These are phyloP conservation scores for Themeda triandra DNA, from an alignment of 176 grass and related monocot species.

Conservation along the genomic window DNA sequence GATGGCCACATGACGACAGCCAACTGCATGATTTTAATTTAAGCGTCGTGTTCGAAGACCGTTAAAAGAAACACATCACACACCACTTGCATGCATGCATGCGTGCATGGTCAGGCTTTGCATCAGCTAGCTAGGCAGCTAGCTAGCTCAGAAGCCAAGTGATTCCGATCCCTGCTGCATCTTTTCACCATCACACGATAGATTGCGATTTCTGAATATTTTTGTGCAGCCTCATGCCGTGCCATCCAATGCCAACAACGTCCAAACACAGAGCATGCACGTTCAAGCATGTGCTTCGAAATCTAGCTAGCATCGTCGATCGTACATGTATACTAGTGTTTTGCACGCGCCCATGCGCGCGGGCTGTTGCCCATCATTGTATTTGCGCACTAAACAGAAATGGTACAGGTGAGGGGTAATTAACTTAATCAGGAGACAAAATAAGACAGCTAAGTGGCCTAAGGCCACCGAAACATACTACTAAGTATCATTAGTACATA, in stretches of 20 bases:
- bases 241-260: constrained; percentile 2
- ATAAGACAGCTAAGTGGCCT: too few species aligned
- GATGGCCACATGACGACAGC: constrained; percentile 19
- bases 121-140: too few species aligned
- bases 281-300: constrained; percentile 42
- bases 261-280: neutral
- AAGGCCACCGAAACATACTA: too few species aligned
- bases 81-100: constrained; percentile 43
- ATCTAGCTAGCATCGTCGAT: constrained; percentile 7
- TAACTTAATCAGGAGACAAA: too few species aligned
- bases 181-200: neutral
- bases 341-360: too few species aligned
- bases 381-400: too few species aligned
- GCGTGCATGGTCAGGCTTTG: neutral
- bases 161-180: neutral
- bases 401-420: too few species aligned
- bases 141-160: neutral
- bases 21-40: constrained; percentile 12
- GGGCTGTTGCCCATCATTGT: too few species aligned
- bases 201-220: neutral
- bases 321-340: too few species aligned
- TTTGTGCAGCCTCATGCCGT: neutral
- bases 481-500: too few species aligned
- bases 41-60: constrained; percentile 10
- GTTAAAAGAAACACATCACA: constrained; percentile 10